Evolutionary conservation across 148 eudicot genomes (phyloP).

Genomic region (Cornus suecica): DNA sequence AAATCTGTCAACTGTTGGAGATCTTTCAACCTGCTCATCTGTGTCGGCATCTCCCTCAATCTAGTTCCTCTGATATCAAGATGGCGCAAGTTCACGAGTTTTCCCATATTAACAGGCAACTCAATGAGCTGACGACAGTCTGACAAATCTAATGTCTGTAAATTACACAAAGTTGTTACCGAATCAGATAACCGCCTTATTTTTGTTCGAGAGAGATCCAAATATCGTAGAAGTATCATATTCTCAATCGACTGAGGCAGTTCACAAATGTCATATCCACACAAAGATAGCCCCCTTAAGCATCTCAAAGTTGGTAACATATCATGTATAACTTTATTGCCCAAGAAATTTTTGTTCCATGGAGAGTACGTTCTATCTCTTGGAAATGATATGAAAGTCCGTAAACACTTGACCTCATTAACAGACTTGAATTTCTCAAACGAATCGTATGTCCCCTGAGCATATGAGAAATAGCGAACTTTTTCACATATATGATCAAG

Average conservation of each 20-base stretch:
- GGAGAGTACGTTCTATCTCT: neutral
- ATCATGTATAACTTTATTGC: no score
- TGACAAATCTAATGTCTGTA: slow-evolving; percentile 2
- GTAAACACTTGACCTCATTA: neutral
- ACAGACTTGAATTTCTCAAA: neutral
- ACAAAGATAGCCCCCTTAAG: no score
- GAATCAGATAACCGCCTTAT: neutral
- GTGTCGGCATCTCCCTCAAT: slow-evolving; percentile 3
- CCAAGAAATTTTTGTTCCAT: no score
- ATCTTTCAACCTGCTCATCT: neutral
- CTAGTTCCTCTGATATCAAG: slow-evolving; percentile 2
- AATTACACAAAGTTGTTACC: neutral
- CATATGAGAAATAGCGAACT: slow-evolving; percentile 11
- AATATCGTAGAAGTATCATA: no score
- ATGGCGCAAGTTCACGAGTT: neutral
- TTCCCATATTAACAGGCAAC: neutral
- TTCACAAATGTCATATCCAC: no score
- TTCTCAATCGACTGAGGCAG: no score
- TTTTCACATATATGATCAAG: neutral
- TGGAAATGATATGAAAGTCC: slow-evolving; percentile 14
- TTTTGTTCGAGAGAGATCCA: neutral
- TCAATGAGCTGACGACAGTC: neutral
- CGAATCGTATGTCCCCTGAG: neutral
- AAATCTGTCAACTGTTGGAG: slow-evolving; percentile 1
- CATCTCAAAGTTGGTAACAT: no score